phyloP scores from a whole-genome alignment of 2,329 filamentous ascomycete genomes.

The Fusarium globosum region DNA sequence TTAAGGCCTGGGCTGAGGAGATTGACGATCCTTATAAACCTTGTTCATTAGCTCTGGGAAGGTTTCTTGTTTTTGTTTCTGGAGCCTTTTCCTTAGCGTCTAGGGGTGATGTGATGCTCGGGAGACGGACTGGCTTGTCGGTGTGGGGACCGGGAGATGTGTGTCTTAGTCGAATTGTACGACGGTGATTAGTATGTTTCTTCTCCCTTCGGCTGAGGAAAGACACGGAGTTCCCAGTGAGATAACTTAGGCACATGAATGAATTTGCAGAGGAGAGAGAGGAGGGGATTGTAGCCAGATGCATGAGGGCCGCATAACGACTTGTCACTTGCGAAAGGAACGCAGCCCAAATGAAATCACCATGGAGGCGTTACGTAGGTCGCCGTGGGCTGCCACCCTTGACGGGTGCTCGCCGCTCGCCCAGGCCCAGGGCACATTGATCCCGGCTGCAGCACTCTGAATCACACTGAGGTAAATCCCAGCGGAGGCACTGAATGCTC shows the following conservation, averaged over 20 bases:
- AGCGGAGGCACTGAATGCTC: not conserved
- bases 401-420: not conserved
- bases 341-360: not conserved
- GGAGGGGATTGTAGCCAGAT: not conserved
- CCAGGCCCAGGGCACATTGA: slow-evolving; percentile 2
- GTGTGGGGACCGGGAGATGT: slow-evolving; percentile 22
- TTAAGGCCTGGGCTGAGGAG: slow-evolving; percentile 1
- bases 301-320: not conserved
- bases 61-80: slow-evolving; percentile 36
- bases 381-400: slow-evolving; percentile 5
- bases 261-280: not conserved
- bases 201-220: slow-evolving; percentile 6
- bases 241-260: not conserved
- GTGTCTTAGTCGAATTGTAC: slow-evolving; percentile 24
- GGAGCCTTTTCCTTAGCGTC: slow-evolving; percentile 31
- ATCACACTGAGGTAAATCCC: slow-evolving; percentile 14
- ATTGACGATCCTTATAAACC: slow-evolving; percentile 30
- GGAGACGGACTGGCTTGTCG: slow-evolving; percentile 27
- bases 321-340: slow-evolving; percentile 9
- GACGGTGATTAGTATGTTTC: slow-evolving; percentile 12
- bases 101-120: slow-evolving; percentile 34
- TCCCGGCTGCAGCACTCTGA: slow-evolving; percentile 12
- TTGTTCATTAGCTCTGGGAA: slow-evolving; percentile 20
- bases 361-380: slow-evolving; percentile 28
- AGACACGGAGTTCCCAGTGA: slow-evolving; percentile 7